Evolutionary conservation across 2,329 filamentous ascomycete genomes (phyloP).

Genomic region (Ascochyta pisi): DNA sequence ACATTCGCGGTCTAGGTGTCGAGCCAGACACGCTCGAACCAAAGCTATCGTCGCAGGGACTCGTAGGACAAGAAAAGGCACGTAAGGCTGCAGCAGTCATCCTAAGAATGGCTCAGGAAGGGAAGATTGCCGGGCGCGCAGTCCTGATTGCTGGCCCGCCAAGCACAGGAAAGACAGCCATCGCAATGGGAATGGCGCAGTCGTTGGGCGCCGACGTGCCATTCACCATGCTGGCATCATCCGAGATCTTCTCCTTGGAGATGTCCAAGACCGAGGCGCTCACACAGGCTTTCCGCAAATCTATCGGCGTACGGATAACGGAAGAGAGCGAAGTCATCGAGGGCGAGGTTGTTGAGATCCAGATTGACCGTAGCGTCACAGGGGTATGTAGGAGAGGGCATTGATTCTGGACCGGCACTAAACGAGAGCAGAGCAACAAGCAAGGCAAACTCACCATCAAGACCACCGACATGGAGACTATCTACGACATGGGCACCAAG

Average conservation of each 20-base stretch:
- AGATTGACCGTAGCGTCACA: conserved; percentile 96
- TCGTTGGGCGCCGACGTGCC: conserved; percentile 92
- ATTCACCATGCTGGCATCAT: conserved; percentile 93
- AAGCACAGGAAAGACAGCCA: conserved; percentile 96
- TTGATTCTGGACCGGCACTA: conserved; percentile 11
- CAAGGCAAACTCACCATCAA: conserved; percentile 99
- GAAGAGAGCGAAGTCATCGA: conserved; percentile 99
- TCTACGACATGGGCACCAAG: conserved; percentile 99
- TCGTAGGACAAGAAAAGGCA: conserved; percentile 95
- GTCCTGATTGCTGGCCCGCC: conserved; percentile 95
- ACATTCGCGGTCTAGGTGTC: conserved; percentile 94
- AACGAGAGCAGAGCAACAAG: conserved; percentile 73
- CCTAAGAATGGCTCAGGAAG: conserved; percentile 98
- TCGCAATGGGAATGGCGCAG: conserved; percentile 98
- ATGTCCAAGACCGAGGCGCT: conserved; percentile 99
- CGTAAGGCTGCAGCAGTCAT: conserved; percentile 96
- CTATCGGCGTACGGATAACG: conserved; percentile 96
- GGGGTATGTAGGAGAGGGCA: conserved; percentile 60
- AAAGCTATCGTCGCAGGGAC: conserved; percentile 82
- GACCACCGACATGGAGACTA: conserved; percentile 99
- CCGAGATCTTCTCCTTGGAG: conserved; percentile 97
- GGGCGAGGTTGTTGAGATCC: conserved; percentile 97
- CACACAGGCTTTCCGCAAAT: conserved; percentile 98
- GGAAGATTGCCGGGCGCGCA: conserved; percentile 95
- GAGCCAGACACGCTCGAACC: conserved; percentile 91